Evolutionary conservation across 495 filamentous ascomycete genomes (phyloP).

Genomic region (Halenospora varia): DNA sequence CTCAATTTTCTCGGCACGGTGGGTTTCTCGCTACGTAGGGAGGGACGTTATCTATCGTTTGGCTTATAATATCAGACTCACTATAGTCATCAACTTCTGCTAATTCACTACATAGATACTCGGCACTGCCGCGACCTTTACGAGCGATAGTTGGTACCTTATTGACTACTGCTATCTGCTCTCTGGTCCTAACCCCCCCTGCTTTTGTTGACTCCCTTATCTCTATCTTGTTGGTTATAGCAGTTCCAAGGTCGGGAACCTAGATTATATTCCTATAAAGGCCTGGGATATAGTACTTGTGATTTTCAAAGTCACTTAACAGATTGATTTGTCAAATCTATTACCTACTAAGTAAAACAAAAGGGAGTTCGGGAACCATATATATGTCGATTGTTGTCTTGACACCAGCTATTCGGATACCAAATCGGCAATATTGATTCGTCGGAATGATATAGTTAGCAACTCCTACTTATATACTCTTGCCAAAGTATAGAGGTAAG

Average conservation of each 20-base stretch:
- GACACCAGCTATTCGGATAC: conserved; percentile 16
- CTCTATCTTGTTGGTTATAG: too few relatives aligned
- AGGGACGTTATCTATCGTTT: too few relatives aligned
- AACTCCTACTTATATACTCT: conserved; percentile 12
- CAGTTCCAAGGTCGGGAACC: conserved; percentile 7
- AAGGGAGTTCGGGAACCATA: conserved; percentile 19
- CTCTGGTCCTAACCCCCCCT: too few relatives aligned
- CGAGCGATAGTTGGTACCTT: too few relatives aligned
- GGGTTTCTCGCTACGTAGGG: too few relatives aligned
- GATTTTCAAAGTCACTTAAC: conserved; percentile 14
- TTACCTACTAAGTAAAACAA: conserved; percentile 16
- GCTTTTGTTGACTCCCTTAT: too few relatives aligned
- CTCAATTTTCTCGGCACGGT: too few relatives aligned
- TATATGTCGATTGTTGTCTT: conserved; percentile 9
- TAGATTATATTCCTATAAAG: conserved; percentile 11
- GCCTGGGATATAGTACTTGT: conserved; percentile 16
- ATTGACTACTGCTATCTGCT: too few relatives aligned
- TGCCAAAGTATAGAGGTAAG: conserved; percentile 12
- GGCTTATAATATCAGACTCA: too few relatives aligned
- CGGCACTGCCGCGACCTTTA: too few relatives aligned
- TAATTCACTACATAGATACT: too few relatives aligned
- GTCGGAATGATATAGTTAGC: conserved; percentile 9
- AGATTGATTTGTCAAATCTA: conserved; percentile 15
- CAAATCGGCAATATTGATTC: conserved; percentile 16
- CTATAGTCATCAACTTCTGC: too few relatives aligned